A percentile compares a stretch with the other conserved stretches of the same genome.
phyloP scores from a whole-genome alignment of 345 rosid species.

The Acer saccharum region DNA sequence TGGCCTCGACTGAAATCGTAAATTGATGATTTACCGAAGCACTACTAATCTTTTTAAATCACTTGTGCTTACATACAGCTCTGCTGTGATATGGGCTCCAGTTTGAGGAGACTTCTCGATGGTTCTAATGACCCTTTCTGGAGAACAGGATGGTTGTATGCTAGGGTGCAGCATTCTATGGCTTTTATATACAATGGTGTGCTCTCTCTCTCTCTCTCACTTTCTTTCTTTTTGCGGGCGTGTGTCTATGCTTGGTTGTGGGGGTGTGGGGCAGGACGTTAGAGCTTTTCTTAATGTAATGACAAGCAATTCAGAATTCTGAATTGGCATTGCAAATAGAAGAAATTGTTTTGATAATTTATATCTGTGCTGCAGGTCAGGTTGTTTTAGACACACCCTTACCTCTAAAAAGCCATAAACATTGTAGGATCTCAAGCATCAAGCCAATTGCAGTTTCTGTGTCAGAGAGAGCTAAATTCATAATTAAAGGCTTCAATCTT shows the following conservation, averaged over 20 bases:
- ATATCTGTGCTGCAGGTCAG: constrained; percentile 53
- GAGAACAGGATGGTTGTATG: constrained; percentile 65
- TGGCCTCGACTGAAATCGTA: not conserved
- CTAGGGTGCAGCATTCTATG: constrained; percentile 54
- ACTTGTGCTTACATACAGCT: constrained; percentile 37
- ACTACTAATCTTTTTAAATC: constrained; percentile 10
- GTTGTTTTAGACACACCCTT: constrained; percentile 53
- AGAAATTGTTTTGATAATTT: constrained; percentile 14
- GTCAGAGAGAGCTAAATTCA: constrained; percentile 45
- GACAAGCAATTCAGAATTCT: constrained; percentile 3
- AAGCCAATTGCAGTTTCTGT: constrained; percentile 62
- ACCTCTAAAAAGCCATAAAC: constrained; percentile 42
- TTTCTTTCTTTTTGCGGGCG: not conserved
- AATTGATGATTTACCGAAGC: constrained; percentile 7
- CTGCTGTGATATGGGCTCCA: constrained; percentile 52
- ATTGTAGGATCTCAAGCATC: constrained; percentile 55
- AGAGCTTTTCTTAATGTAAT: constrained; percentile 10
- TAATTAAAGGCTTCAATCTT: constrained; percentile 63
- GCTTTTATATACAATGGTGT: constrained; percentile 63
- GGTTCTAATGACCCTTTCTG: constrained; percentile 56
- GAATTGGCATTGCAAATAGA: constrained; percentile 13
- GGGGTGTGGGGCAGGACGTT: not conserved
- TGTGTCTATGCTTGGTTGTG: not conserved
- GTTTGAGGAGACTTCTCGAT: constrained; percentile 57
- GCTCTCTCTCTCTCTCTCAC: constrained; percentile 11